Conservation (phyloP, 2,329 filamentous ascomycete genomes). For the Coniella vitis region DNA sequence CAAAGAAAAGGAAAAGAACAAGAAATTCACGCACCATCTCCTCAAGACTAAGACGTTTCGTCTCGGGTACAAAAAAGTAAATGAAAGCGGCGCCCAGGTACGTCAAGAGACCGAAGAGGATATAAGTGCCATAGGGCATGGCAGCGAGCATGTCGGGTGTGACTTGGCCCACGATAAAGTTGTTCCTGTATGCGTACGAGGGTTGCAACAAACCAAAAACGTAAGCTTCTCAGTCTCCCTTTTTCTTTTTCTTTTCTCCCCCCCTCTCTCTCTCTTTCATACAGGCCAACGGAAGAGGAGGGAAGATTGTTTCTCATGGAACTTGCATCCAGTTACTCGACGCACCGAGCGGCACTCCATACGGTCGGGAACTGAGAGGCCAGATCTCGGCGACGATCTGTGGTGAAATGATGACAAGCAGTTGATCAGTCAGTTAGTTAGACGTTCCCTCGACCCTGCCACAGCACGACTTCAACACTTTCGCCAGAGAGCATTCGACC, state of each 20-base stretch:
- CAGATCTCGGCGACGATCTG: conserved; percentile 64
- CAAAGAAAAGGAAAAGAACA: no score
- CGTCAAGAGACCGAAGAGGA: conserved; percentile 62
- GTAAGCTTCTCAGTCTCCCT: background rate
- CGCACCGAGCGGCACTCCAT: conserved; percentile 63
- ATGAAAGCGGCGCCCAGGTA: conserved; percentile 55
- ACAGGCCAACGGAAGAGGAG: no score
- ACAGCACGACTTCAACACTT: no score
- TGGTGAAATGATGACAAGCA: no score
- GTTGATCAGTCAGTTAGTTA: no score
- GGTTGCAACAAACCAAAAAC: no score
- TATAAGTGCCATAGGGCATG: conserved; percentile 65
- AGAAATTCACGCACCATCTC: conserved; percentile 48
- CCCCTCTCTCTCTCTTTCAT: no score
- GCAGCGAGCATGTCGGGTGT: conserved; percentile 59
- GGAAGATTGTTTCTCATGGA: no score
- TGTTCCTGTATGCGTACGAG: conserved; percentile 40
- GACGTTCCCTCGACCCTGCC: no score
- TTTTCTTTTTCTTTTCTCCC: no score
- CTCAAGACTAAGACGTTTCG: conserved; percentile 56
- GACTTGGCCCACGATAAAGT: conserved; percentile 60
- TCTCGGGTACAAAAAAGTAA: conserved; percentile 59
- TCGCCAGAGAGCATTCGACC: no score
- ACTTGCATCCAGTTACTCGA: conserved; percentile 57
- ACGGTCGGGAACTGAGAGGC: conserved; percentile 62